Percentiles rank a stretch among this genome's conserved stretches.
Evolutionary conservation across 192 early-diverging fungal genomes (phyloP).

Genomic region (Dimargaris xerosporica): DNA sequence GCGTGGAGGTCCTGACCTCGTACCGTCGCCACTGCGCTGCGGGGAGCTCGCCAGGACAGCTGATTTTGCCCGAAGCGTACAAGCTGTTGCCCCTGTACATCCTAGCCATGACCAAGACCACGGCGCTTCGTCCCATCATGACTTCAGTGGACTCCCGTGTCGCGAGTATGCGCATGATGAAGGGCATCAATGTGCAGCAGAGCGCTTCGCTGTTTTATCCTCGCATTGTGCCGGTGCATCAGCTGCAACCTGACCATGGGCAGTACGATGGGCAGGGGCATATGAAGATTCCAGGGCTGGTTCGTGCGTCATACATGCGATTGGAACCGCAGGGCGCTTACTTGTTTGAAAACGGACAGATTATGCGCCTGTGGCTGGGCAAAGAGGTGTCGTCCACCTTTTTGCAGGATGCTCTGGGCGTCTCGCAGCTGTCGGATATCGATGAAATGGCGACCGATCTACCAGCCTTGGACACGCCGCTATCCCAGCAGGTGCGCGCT

Average conservation of each 20-base stretch:
- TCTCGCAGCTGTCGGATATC: conserved; percentile 49
- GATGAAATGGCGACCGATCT: conserved; percentile 32
- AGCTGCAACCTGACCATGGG: conserved; percentile 34
- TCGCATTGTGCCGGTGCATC: conserved; percentile 52
- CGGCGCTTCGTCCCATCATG: conserved; percentile 57
- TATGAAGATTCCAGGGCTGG: conserved; percentile 45
- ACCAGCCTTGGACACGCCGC: conserved; percentile 46
- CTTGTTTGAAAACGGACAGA: conserved; percentile 68
- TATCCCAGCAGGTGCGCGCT: conserved; percentile 44
- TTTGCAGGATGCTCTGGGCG: conserved; percentile 70
- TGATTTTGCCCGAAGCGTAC: conserved; percentile 92
- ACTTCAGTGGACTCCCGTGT: conserved; percentile 70
- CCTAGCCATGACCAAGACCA: conserved; percentile 68
- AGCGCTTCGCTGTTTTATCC: conserved; percentile 77
- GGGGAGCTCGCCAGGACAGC: conserved; percentile 75
- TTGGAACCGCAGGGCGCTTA: conserved; percentile 67
- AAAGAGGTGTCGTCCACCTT: conserved; percentile 41
- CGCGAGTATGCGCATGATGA: conserved; percentile 60
- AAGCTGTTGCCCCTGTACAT: conserved; percentile 85
- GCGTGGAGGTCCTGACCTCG: conserved; percentile 73
- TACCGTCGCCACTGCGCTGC: conserved; percentile 88
- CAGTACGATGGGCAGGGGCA: conserved; percentile 30
- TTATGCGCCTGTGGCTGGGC: conserved; percentile 79
- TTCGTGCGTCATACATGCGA: conserved; percentile 62
- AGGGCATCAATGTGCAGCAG: conserved; percentile 55